Evolutionary conservation across 2,329 filamentous ascomycete genomes (phyloP).

Genomic region (Aureobasidium vineae): DNA sequence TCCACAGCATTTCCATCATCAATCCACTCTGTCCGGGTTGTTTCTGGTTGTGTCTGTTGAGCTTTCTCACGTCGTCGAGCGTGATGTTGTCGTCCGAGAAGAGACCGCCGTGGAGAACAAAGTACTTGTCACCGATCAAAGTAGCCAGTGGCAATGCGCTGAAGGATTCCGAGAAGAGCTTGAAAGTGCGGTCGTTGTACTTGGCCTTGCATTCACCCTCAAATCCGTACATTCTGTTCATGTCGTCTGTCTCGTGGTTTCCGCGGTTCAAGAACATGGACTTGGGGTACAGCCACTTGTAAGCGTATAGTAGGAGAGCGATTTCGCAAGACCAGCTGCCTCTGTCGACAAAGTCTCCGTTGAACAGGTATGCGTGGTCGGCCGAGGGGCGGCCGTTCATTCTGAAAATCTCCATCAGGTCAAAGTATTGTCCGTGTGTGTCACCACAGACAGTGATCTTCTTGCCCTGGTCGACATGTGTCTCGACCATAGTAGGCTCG

Average conservation of each 20-base stretch:
- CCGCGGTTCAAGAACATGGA: conserved; percentile 94
- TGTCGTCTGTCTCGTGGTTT: conserved; percentile 98
- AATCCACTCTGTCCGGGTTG: conserved; percentile 90
- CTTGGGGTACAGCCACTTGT: conserved; percentile 86
- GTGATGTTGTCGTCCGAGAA: conserved; percentile 95
- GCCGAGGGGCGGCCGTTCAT: conserved; percentile 82
- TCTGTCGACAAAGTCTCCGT: conserved; percentile 96
- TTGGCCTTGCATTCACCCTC: conserved; percentile 98
- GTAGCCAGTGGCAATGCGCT: conserved; percentile 90
- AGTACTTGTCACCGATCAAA: conserved; percentile 83
- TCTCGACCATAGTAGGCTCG: conserved; percentile 96
- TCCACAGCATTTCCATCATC: conserved; percentile 99
- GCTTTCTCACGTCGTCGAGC: conserved; percentile 88
- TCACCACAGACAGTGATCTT: conserved; percentile 94
- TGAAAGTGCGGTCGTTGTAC: conserved; percentile 95
- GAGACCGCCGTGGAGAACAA: conserved; percentile 89
- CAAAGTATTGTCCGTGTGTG: conserved; percentile 95
- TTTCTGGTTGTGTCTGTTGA: conserved; percentile 84
- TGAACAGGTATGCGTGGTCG: conserved; percentile 93
- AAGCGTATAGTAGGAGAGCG: conserved; percentile 86
- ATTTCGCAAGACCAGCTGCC: conserved; percentile 99
- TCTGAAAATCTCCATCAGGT: conserved; percentile 93
- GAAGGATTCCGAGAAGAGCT: conserved; percentile 97
- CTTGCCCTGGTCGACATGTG: conserved; percentile 72
- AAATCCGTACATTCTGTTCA: conserved; percentile 98